Evolutionary conservation across 805 yeast genomes (phyloP), one percentile per base, ranked within the genome.

Genomic region (Candida oleophila): DNA sequence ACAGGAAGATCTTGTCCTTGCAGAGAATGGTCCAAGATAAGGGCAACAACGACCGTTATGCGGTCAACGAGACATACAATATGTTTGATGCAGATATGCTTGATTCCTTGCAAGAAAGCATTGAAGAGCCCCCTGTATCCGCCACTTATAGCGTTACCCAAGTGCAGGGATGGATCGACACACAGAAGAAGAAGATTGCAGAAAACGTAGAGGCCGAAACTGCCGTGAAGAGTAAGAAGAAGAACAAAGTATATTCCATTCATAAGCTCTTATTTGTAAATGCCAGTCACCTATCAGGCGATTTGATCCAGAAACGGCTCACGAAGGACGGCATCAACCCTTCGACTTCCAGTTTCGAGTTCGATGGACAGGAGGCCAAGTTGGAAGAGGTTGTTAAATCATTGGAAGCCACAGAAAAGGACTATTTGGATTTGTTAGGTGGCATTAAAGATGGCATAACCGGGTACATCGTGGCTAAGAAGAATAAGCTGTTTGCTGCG

Each of bases 21-120:
- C 91, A 87, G 60, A 80, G 97, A 65, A 69, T 85, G 19, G 97
- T 89, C 8, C 80, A 80, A 30, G 95, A 87, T 45, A 80, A 83
- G 56, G 87, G 79, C 33, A 81, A 80, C 52, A 79, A 78, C 45
- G 82, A 72, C 38, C 74, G 73, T 48, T 83, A 83, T 59, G 87
- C 89, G 1, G 91, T 89, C 22, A 94, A 92, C 18, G 89, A 85
- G 50, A 64, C 58, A 0, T 92, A 91, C 58, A 71, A 68, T 7
- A 71, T 80, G 74, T 85, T 86, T 62, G 38, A 32, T 4, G 22
- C 21, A 3, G 85, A 82, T 49, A 66, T 69, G 18, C 48, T 74
- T 0, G 59, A 80, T n/a, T 80, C 85, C 48, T 61, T 57, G 1
- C 52, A 54, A 14, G 48, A 44, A 2, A 43, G 42, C 9, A 46